Base-by-base conservation (phyloP, 2,329 filamentous ascomycete species). In the Cytospora leucostoma region DNA sequence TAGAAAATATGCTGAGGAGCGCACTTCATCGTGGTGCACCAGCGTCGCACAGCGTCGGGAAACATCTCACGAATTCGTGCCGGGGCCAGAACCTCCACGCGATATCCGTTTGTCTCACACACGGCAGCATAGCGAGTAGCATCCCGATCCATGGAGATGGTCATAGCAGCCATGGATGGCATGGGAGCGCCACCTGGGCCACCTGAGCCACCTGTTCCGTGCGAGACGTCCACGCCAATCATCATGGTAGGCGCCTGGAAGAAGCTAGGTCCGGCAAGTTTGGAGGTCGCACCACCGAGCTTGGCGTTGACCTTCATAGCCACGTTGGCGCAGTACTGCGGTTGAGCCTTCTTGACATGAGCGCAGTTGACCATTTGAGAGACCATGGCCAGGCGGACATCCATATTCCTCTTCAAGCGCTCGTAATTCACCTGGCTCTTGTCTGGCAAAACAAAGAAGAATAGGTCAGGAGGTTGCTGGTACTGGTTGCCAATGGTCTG, bases 221-320 rank as follows among this genome's bases (percentile, higher is more conserved):
- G 95, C 4, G 93, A 96, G 0, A 99, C 91, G 73, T 99, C 95
- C 0, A 91, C 89, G 27, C 94, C 95, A 64, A 99, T 89, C 55
- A 97, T 87, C 83, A 97, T 89, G 0, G 92, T 95, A 0, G 87
- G 83, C 0, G 71, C 72, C 1, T 73, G 71, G 69, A 82, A 84
- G 66, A 79, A 81, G 73, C 13, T 76, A 71, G 70, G 75, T 58
- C 67, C 72, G 44, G 71, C 66, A 10, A 78, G 72, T 52, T 74
- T 80, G 59, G 79, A 88, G 1, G 92, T 97, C 0, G 86, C 84
- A 7, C 95, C 95, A 15, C 95, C 95, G 2, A 99, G 84, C 79
- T 99, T 99, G 4, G 92, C 90, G 70, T 99, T 98, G 68, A 99
- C 87, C 79, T 99, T 99, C 92, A 99, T 95, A 67, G 88, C 85